Evolutionary conservation across 352 stramenopile genomes (phyloP), one percentile per base, ranked within the genome.

Genomic region (Ochromonadaceae sp.): DNA sequence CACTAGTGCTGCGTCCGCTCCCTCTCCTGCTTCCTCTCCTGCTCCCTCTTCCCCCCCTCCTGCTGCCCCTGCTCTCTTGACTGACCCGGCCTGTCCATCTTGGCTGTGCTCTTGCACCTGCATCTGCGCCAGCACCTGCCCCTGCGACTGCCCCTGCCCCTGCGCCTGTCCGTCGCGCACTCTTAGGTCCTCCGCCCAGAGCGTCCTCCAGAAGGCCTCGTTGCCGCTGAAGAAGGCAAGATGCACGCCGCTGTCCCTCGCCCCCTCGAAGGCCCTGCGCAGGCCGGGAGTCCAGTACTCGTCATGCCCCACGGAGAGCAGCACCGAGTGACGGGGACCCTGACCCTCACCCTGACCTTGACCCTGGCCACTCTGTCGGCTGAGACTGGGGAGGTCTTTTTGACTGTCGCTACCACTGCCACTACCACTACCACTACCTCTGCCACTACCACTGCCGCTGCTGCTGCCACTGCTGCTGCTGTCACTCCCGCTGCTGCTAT

Each of bases 211-310:
- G 31, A 61, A 63, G 12, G 7, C 36, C 31, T 63, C 56, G 41
- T 63, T 63, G 22, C 56, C 56, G 41, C 32, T 58, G 12, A 49
- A 63, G 12, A 63, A 58, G 26, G 31, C 32, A n/a, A 63, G 26
- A 26, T 32, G 25, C 12, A 63, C 20, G 4, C 56, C 56, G 9
- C 4, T 26, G 7, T 63, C 56, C 15, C 56, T 32, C 28, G 7
- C 44, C 14, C 34, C 25, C 14, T 34, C 34, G 12, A 63, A 49
- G 20, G 7, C 12, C 7, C 25, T 49, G 20, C 41, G 22, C 31
- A 31, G 35, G 7, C 36, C 25, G 7, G 26, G 12, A 35, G 40
- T 63, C 56, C 56, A 63, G 41, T 63, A 63, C 36, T 63, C 56
- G 31, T 63, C 56, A 57, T 63, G 56, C n/a, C 56, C 56, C 4